These are phyloP conservation scores for Mallotus repandus DNA, from an alignment of 441 rosid genomes.

Conservation along the genomic window DNA sequence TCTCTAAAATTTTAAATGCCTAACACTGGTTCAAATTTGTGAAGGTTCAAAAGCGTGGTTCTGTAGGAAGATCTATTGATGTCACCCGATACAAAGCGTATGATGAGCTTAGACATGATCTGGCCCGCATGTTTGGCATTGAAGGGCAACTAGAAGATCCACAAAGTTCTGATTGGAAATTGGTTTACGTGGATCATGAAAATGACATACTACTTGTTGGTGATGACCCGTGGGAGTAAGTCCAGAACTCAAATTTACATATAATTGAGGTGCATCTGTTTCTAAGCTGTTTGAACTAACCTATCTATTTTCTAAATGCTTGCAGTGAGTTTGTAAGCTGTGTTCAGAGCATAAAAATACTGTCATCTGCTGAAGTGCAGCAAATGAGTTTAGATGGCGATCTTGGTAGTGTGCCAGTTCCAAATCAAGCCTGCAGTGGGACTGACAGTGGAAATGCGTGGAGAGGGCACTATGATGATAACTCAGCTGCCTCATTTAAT, in stretches of 20 bases:
- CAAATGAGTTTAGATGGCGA: conserved; percentile 96
- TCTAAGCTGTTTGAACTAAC: not conserved
- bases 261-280: not conserved
- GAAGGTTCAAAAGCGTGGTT: conserved; percentile 96
- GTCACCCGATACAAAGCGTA: conserved; percentile 83
- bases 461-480: conserved; percentile 83
- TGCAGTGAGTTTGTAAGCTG: conserved; percentile 87
- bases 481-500: conserved; percentile 83
- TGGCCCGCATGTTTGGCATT: conserved; percentile 94
- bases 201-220: conserved; percentile 92
- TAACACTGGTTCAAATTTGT: conserved; percentile 20
- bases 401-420: conserved; percentile 60
- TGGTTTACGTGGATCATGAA: conserved; percentile 90
- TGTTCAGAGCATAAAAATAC: conserved; percentile 92
- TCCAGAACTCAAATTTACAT: conserved; percentile 11
- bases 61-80: conserved; percentile 96
- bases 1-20: not conserved
- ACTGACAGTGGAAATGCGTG: conserved; percentile 84
- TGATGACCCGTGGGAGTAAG: conserved; percentile 99
- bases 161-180: conserved; percentile 88
- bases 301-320: not conserved
- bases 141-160: conserved; percentile 95
- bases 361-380: conserved; percentile 91
- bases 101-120: conserved; percentile 80
- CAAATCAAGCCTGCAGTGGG: conserved; percentile 82